phyloP scores from a whole-genome alignment of 2,329 filamentous ascomycete genomes.

The Thielaviopsis ethacetica region DNA sequence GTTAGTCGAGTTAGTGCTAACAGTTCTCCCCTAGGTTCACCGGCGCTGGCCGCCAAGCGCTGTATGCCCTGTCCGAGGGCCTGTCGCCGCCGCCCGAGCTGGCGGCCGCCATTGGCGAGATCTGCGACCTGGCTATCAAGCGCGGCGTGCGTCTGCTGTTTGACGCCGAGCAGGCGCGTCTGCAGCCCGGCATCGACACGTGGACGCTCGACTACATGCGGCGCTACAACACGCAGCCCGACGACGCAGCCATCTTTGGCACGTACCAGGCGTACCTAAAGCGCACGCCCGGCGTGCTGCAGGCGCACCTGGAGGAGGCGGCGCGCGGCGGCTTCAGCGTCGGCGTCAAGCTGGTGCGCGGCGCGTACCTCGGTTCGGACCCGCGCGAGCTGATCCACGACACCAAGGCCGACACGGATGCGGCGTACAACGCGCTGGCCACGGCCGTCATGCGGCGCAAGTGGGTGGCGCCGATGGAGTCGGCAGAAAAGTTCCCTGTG shows the following conservation, averaged over 20 bases:
- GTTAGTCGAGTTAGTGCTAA: too few relatives aligned
- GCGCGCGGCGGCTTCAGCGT: conserved; percentile 44
- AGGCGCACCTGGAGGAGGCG: conserved; percentile 42
- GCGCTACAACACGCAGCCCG: conserved; percentile 49
- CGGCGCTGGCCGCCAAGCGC: conserved; percentile 59
- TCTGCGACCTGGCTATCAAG: conserved; percentile 55
- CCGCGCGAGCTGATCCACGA: conserved; percentile 55
- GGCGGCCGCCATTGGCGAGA: conserved; percentile 50
- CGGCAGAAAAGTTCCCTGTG: conserved; percentile 32
- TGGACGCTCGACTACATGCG: conserved; percentile 67
- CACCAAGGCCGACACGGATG: conserved; percentile 54
- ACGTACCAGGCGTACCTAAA: conserved; percentile 70
- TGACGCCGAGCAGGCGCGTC: conserved; percentile 67
- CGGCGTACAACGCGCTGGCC: conserved; percentile 55
- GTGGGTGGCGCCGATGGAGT: conserved; percentile 35
- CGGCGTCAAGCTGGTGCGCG: conserved; percentile 60
- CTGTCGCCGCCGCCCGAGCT: conserved; percentile 48
- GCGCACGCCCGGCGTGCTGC: conserved; percentile 38
- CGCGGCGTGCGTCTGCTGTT: conserved; percentile 62
- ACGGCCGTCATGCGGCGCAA: conserved; percentile 47
- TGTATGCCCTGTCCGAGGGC: conserved; percentile 47
- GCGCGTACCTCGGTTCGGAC: conserved; percentile 57
- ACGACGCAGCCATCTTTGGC: conserved; percentile 57
- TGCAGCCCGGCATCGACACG: conserved; percentile 65
- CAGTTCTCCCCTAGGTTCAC: conserved; percentile 40